Percentiles rank a stretch among this genome's conserved stretches.
phyloP scores from a whole-genome alignment of 108 stramenopile genomes.

The Conticribra weissflogii region DNA sequence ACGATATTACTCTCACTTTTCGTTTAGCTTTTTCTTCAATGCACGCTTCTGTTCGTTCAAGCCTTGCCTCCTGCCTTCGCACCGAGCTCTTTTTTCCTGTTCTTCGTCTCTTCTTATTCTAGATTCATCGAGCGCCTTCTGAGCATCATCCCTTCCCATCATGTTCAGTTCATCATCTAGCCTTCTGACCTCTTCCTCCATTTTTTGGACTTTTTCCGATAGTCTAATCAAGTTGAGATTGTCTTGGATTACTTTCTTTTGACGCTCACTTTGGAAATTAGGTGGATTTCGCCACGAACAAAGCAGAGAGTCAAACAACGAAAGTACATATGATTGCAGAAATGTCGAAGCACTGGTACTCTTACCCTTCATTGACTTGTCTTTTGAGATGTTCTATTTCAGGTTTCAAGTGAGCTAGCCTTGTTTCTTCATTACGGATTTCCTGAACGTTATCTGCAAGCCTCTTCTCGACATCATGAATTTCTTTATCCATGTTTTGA shows the following conservation, averaged over 20 bases:
- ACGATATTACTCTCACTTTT: slow-evolving; percentile 22
- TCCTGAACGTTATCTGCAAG: slow-evolving; percentile 12
- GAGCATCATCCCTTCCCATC: slow-evolving; percentile 56
- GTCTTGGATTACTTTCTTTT: slow-evolving; percentile 66
- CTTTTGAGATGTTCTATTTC: slow-evolving; percentile 56
- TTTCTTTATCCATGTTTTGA: slow-evolving; percentile 50
- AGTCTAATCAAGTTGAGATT: slow-evolving; percentile 70
- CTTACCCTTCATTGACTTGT: slow-evolving; percentile 58
- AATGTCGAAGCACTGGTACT: too few species aligned
- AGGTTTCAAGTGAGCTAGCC: slow-evolving; percentile 37
- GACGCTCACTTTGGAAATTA: slow-evolving; percentile 44
- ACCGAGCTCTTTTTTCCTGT: slow-evolving; percentile 35
- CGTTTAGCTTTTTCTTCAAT: slow-evolving; percentile 55
- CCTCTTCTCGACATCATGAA: slow-evolving; percentile 47
- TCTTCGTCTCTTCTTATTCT: slow-evolving; percentile 37
- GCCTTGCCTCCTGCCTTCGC: slow-evolving; percentile 65
- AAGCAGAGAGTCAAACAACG: too few species aligned
- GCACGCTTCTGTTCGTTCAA: slow-evolving; percentile 66
- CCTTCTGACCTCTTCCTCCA: slow-evolving; percentile 51
- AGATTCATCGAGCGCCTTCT: slow-evolving; percentile 30
- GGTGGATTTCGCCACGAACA: too few species aligned
- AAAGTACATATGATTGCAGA: too few species aligned
- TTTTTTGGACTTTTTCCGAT: slow-evolving; percentile 18
- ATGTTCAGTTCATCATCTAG: slow-evolving; percentile 40
- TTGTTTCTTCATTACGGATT: slow-evolving; percentile 34